Conservation (phyloP, 495 filamentous ascomycete species). For the Chlorociboria aeruginascens region DNA sequence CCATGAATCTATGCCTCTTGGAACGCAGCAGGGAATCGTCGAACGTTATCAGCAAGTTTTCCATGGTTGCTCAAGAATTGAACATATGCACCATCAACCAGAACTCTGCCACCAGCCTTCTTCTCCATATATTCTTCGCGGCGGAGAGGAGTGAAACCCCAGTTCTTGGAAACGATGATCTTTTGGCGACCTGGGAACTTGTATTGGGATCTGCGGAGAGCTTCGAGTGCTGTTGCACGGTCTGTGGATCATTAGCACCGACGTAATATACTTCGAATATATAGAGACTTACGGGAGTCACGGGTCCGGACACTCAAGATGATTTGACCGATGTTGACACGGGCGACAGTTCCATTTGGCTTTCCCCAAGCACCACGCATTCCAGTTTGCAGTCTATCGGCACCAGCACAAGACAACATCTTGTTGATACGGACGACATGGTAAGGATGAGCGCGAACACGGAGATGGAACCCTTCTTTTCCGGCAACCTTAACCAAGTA, state of each 20-base stretch:
- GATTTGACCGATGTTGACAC: constrained; percentile 99
- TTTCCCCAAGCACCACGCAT: constrained; percentile 99
- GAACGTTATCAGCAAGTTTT: constrained; percentile 72
- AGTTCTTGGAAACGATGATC: constrained; percentile 99
- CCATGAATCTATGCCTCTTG: constrained; percentile 28
- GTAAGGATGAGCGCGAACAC: constrained; percentile 96
- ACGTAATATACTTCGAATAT: not conserved
- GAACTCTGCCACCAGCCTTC: constrained; percentile 79
- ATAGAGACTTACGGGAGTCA: constrained; percentile 56
- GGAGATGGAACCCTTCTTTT: constrained; percentile 99
- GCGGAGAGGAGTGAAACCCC: constrained; percentile 96
- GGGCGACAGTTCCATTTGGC: constrained; percentile 93
- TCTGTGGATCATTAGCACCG: constrained; percentile 35
- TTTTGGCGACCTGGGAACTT: constrained; percentile 99
- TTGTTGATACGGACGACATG: constrained; percentile 99
- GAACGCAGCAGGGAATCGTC: constrained; percentile 88
- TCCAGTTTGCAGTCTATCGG: constrained; percentile 99
- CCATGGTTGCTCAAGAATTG: constrained; percentile 94
- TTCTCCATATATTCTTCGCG: constrained; percentile 93
- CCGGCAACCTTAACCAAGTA: constrained; percentile 94
- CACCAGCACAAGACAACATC: constrained; percentile 99
- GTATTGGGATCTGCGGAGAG: constrained; percentile 96
- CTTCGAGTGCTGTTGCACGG: constrained; percentile 89
- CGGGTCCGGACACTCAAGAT: constrained; percentile 91
- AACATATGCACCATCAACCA: constrained; percentile 96